Base-by-base conservation (phyloP, 345 rosid genomes). In the Eucalyptus brandiana region DNA sequence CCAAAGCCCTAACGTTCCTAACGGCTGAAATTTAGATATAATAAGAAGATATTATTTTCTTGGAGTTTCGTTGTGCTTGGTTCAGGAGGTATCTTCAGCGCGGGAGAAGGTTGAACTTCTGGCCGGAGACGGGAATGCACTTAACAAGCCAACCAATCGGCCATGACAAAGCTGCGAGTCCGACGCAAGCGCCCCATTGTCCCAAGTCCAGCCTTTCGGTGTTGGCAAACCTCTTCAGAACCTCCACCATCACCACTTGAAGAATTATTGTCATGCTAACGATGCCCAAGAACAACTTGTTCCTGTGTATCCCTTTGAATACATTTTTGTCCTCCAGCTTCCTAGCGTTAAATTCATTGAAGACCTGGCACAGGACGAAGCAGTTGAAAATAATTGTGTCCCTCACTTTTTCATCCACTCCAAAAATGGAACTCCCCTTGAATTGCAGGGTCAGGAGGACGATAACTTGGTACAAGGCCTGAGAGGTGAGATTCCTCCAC, bases 401-500 rank as follows among this genome's bases (percentile, higher is more conserved):
- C 45, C 92, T 96, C 76, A 94, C 96, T 87, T 89, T 90, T 92
- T 94, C 88, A 5, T 87, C 91, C 58, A 94, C 95, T 0, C 88
- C 89, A 87, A 97, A 95, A 13, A 95, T 93, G 3, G 95, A 91
- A 76, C 94, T 92, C 44, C 4, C 99, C 97, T 91, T 91, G 88
- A 95, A 97, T 76, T 96, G 96, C 30, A 97, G 91, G 26, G 93
- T 94, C 93, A 96, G 87, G 14, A 97, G 94, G 76, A 97, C 90
- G 14, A 90, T 53, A 81, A 96, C 93, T 76, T 96, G 98, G 72
- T 95, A 95, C n/a, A 95, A 87, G 8, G 99, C 93, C 87, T 96
- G 99, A 83, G 96, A 93, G 5, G 92, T 30, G 6, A 97, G 90
- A 89, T 95, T 96, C 92, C 97, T 94, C 99, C 99, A 95, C 96